Evolutionary conservation across 495 filamentous ascomycete genomes (phyloP).

Genomic region (Entonaema liquescens): DNA sequence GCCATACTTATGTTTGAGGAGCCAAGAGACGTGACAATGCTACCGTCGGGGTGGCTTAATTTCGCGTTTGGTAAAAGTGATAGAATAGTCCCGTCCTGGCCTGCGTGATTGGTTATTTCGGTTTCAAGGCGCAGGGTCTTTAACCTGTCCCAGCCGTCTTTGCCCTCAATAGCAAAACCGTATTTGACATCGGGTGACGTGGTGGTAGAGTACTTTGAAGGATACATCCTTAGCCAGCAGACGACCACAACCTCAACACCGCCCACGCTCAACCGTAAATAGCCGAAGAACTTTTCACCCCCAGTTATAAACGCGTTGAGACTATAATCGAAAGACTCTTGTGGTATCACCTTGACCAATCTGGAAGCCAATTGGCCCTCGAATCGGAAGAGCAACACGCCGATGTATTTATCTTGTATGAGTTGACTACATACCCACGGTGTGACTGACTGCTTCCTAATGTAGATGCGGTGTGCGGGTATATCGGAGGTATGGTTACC

Average conservation of each 20-base stretch:
- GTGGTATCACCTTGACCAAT: conserved; percentile 13
- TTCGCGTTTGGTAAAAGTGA: conserved; percentile 11
- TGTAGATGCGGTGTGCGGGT: conserved; percentile 20
- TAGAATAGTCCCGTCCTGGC: conserved; percentile 8
- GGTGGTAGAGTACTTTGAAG: not conserved
- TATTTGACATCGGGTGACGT: not conserved
- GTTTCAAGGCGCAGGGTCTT: conserved; percentile 11
- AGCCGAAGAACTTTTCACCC: conserved; percentile 16
- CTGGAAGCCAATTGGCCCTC: not conserved
- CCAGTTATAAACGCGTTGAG: conserved; percentile 10
- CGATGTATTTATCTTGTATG: not conserved
- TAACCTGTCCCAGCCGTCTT: conserved; percentile 17
- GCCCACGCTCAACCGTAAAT: conserved; percentile 3
- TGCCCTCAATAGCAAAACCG: conserved; percentile 4
- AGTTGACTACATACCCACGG: not conserved
- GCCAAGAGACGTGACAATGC: not conserved
- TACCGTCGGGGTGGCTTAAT: not conserved
- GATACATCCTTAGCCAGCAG: conserved; percentile 15
- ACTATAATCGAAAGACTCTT: conserved; percentile 18
- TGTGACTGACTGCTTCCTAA: conserved; percentile 6
- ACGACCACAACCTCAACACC: conserved; percentile 5
- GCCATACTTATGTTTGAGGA: conserved; percentile 10
- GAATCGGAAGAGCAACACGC: conserved; percentile 15
- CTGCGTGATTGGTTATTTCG: conserved; percentile 9
- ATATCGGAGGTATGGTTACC: not conserved